These are phyloP conservation scores for Hansenula sp. DNA, from an alignment of 1,139 yeast species.

Conservation along the genomic window DNA sequence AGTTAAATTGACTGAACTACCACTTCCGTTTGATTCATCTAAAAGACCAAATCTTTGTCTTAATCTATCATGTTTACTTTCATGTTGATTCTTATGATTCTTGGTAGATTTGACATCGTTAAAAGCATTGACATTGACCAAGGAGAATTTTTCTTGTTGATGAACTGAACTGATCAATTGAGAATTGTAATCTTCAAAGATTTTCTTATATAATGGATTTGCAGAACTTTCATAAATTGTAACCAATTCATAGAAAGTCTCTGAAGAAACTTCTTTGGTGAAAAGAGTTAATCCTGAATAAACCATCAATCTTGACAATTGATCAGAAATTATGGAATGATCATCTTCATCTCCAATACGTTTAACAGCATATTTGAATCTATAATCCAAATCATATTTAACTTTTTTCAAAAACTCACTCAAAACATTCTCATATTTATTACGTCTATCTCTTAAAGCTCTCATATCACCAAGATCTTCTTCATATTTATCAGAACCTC, in stretches of 20 bases:
- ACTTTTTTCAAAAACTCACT: constrained; percentile 47
- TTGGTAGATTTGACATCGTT: constrained; percentile 1
- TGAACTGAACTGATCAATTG: constrained; percentile 6
- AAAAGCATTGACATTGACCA: constrained; percentile 13
- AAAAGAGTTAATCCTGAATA: constrained; percentile 64
- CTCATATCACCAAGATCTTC: constrained; percentile 62
- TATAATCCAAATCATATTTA: constrained; percentile 37
- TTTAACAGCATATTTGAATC: constrained; percentile 35
- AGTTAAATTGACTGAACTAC: neutral
- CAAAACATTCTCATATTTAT: constrained; percentile 56
- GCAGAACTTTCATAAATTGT: constrained; percentile 23
- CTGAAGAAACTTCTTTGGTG: constrained; percentile 50
- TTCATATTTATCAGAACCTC: constrained; percentile 37
- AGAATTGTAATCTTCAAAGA: constrained; percentile 16
- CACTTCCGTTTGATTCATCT: constrained; percentile 7
- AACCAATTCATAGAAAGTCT: constrained; percentile 37
- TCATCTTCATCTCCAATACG: constrained; percentile 27
- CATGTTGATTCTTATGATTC: neutral
- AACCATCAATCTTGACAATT: constrained; percentile 41
- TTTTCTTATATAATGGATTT: constrained; percentile 9
- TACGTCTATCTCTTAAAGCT: constrained; percentile 67
- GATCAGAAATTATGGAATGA: constrained; percentile 25
- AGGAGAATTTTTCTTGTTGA: constrained; percentile 14
- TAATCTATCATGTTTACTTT: constrained; percentile 12
- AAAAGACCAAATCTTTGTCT: constrained; percentile 17